Evolutionary conservation across 768 basidiomycete species (phyloP).

Genomic region (Collybia nuda): DNA sequence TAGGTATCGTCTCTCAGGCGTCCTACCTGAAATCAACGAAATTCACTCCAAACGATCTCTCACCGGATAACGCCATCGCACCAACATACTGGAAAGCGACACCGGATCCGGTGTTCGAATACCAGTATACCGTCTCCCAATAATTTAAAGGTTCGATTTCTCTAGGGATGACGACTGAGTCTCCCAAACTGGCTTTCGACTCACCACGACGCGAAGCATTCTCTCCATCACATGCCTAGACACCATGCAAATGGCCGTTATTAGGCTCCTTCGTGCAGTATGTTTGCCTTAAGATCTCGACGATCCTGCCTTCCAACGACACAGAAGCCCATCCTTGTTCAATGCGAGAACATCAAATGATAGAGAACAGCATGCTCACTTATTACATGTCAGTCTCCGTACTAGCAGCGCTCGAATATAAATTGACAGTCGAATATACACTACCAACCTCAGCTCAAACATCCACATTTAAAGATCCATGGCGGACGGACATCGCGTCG

Average conservation of each 20-base stretch:
- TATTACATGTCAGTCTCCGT: too few relatives aligned
- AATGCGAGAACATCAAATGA: neutral
- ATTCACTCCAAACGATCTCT: neutral
- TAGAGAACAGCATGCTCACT: neutral
- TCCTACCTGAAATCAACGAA: neutral
- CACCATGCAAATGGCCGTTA: neutral
- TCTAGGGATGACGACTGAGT: neutral
- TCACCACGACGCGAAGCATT: neutral
- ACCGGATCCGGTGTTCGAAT: too few relatives aligned
- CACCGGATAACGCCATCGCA: neutral
- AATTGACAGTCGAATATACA: too few relatives aligned
- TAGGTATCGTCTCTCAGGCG: neutral
- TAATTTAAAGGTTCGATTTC: neutral
- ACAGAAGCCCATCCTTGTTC: neutral
- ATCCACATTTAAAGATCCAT: too few relatives aligned
- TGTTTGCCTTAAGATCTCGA: neutral
- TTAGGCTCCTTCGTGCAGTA: neutral
- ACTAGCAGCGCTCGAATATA: too few relatives aligned
- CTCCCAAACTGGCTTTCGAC: neutral
- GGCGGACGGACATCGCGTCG: constrained; percentile 18
- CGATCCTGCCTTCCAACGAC: neutral
- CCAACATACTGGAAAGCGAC: too few relatives aligned
- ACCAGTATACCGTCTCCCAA: neutral
- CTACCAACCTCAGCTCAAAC: too few relatives aligned
- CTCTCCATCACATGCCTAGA: neutral